Conservation (phyloP, 768 basidiomycete genomes). For the Suillus fuscotomentosus region DNA sequence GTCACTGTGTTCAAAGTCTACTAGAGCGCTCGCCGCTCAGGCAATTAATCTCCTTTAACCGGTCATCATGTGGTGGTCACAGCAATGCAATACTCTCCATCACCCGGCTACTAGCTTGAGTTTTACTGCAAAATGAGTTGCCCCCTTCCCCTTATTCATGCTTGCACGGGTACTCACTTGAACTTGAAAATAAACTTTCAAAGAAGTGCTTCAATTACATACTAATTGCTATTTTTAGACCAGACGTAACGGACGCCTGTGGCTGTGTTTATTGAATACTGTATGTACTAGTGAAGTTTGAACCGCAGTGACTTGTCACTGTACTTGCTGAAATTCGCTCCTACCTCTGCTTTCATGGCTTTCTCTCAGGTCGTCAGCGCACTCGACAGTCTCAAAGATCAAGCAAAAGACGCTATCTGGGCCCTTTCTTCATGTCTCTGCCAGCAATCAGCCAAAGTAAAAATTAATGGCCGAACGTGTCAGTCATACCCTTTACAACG, state of each 20-base stretch:
- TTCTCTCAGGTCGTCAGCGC: conserved; percentile 35
- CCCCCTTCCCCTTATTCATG: no score
- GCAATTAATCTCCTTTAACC: neutral
- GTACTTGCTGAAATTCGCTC: neutral
- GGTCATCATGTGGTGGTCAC: neutral
- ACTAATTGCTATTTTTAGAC: neutral
- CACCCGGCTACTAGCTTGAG: neutral
- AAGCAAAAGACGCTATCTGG: conserved; percentile 80
- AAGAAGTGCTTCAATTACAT: neutral
- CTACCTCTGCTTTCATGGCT: conserved; percentile 21
- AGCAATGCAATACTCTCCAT: neutral
- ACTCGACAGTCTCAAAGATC: conserved; percentile 63
- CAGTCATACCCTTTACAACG: conserved; percentile 31
- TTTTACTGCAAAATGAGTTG: neutral
- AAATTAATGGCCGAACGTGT: conserved; percentile 96
- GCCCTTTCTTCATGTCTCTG: conserved; percentile 80
- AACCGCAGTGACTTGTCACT: neutral
- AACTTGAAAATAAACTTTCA: no score
- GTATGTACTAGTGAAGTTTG: neutral
- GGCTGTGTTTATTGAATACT: conserved; percentile 5
- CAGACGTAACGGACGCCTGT: neutral
- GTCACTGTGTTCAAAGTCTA: neutral
- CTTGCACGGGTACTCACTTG: no score
- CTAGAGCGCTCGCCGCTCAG: neutral
- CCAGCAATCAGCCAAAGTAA: conserved; percentile 80